Conservation (phyloP, 2,329 filamentous ascomycete species). For the Phoma sp. region DNA sequence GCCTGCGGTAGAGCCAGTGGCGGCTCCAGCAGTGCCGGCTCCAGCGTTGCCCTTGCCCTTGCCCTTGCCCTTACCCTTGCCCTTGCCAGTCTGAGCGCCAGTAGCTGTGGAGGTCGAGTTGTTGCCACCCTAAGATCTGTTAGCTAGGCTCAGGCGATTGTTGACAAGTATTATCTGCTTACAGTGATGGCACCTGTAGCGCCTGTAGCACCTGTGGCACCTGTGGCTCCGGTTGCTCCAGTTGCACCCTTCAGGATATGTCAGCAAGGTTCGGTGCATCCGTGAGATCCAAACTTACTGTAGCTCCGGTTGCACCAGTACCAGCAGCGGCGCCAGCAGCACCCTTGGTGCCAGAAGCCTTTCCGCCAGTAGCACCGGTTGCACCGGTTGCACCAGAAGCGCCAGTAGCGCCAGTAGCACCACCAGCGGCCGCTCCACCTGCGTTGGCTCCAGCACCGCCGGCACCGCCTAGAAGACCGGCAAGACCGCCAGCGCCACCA, state of each 20-base stretch:
- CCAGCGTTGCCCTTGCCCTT: background rate
- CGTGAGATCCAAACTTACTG: background rate
- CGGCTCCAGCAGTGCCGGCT: background rate
- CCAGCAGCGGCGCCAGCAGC: background rate
- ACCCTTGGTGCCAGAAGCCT: background rate
- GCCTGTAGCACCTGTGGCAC: slow-evolving; percentile 2
- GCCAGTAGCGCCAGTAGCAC: background rate
- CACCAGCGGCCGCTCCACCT: background rate
- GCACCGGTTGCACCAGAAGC: slow-evolving; percentile 4
- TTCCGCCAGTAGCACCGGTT: background rate
- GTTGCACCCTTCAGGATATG: background rate
- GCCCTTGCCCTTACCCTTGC: background rate
- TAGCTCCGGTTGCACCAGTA: background rate
- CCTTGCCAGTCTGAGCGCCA: background rate
- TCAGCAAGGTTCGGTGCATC: background rate
- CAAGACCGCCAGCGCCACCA: slow-evolving; percentile 12
- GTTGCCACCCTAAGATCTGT: slow-evolving; percentile 7
- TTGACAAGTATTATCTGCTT: background rate
- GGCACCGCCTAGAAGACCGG: slow-evolving; percentile 14
- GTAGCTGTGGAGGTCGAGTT: slow-evolving; percentile 11
- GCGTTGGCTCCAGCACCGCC: slow-evolving; percentile 6
- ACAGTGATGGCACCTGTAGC: background rate
- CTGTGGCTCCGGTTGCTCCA: background rate
- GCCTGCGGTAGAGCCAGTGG: background rate
- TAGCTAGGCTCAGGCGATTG: too few relatives aligned